These are phyloP conservation scores for Amauroascus verrucosus DNA, from an alignment of 2,329 filamentous ascomycete species.

Conservation along the genomic window DNA sequence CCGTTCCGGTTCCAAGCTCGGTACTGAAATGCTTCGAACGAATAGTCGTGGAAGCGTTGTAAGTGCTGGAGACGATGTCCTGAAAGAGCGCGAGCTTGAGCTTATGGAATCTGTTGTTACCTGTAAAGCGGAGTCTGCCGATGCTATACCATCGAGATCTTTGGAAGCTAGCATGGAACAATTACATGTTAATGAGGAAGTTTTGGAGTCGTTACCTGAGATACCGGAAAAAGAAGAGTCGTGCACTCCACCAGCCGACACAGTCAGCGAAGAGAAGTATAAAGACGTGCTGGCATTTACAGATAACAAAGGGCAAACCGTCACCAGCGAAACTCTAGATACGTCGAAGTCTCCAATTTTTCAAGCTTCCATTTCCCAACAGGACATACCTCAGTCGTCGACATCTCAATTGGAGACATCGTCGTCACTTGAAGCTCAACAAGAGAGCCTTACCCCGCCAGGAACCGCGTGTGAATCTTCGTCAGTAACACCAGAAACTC, in stretches of 20 bases:
- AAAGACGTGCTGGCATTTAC: not conserved
- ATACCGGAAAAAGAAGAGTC: constrained; percentile 20
- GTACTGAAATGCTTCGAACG: constrained; percentile 95
- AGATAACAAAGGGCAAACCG: not conserved
- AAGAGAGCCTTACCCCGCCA: constrained; percentile 1
- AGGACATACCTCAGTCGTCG: not conserved
- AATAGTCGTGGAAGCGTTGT: constrained; percentile 80
- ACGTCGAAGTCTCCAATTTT: not conserved
- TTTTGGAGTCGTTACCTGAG: constrained; percentile 23
- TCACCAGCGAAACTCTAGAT: not conserved
- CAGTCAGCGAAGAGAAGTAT: not conserved
- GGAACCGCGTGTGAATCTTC: constrained; percentile 1
- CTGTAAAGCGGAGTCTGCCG: constrained; percentile 10
- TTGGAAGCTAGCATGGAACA: constrained; percentile 27
- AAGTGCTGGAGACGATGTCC: constrained; percentile 34
- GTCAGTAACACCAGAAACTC: constrained; percentile 5
- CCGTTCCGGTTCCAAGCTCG: constrained; percentile 74
- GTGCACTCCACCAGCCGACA: constrained; percentile 7
- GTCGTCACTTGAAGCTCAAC: not conserved
- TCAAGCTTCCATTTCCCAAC: not conserved
- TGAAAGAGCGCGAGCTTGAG: constrained; percentile 20
- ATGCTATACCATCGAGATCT: not conserved
- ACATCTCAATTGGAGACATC: not conserved
- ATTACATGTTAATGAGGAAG: constrained; percentile 29
- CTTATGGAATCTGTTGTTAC: constrained; percentile 18